These are phyloP conservation scores for Fraxinus cuspidata DNA, from an alignment of 257 asterid species.

Conservation along the genomic window DNA sequence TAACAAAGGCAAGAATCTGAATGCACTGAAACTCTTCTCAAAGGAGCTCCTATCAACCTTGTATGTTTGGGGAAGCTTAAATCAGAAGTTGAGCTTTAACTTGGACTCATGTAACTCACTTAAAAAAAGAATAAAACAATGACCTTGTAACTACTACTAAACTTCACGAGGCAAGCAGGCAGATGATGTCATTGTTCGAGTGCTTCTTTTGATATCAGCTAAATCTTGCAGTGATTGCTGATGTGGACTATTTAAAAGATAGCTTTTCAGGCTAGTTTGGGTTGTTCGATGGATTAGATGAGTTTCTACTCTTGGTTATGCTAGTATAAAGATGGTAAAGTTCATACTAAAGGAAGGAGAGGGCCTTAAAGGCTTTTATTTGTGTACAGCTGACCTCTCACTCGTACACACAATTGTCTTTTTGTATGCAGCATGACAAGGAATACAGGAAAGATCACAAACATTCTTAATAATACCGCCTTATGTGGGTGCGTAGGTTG, in stretches of 20 bases:
- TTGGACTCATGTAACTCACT: not conserved
- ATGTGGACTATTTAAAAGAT: not conserved
- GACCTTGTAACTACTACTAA: not conserved
- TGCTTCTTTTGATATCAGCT: not conserved
- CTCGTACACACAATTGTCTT: not conserved
- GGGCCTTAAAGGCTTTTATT: slow-evolving; percentile 9
- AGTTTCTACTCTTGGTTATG: slow-evolving; percentile 3
- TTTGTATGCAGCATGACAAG: not conserved
- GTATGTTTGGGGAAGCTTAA: not conserved
- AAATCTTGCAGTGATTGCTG: not conserved
- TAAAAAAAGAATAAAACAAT: not conserved
- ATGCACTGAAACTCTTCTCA: not conserved
- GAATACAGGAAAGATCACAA: not conserved
- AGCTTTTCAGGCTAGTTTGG: not conserved
- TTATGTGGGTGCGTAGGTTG: slow-evolving; percentile 4
- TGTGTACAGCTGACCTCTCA: not conserved
- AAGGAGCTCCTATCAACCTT: not conserved
- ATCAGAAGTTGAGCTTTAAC: not conserved
- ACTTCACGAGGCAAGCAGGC: not conserved
- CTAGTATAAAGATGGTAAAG: slow-evolving; percentile 2
- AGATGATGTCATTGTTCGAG: not conserved
- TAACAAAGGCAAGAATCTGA: not conserved
- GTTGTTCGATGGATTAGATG: slow-evolving; percentile 7
- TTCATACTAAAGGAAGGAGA: not conserved
- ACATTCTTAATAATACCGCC: slow-evolving; percentile 2